Conservation (phyloP, 208 protist species). For the Leishmania major region DNA sequence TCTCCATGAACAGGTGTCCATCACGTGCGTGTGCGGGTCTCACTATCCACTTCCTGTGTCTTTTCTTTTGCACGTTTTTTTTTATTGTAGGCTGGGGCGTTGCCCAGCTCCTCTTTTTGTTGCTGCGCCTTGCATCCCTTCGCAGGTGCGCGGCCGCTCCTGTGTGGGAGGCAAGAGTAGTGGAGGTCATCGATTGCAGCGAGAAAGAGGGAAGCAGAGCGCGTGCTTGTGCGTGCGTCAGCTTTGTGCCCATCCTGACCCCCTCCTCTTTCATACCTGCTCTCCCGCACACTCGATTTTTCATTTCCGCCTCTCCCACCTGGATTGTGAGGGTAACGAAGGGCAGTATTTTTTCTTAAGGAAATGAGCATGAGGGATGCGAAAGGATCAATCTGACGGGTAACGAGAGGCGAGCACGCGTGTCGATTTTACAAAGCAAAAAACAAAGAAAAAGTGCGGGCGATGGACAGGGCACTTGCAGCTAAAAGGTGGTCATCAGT, state of each 20-base stretch:
- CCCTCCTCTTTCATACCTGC: background rate
- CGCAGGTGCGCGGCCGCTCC: background rate
- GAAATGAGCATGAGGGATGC: background rate
- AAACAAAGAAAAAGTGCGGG: background rate
- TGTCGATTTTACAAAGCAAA: background rate
- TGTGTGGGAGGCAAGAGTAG: background rate
- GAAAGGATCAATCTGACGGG: background rate
- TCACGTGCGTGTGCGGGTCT: background rate
- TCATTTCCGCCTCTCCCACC: background rate
- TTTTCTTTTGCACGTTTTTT: background rate
- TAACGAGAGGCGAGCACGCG: background rate
- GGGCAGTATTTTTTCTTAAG: background rate
- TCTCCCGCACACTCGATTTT: background rate
- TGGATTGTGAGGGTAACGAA: background rate
- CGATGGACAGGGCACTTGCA: background rate
- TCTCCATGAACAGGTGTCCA: background rate
- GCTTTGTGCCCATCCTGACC: background rate
- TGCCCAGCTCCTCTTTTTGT: background rate
- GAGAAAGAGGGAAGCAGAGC: background rate
- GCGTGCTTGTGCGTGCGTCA: background rate
- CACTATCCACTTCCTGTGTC: background rate
- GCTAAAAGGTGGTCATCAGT: background rate
- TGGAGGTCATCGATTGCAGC: background rate
- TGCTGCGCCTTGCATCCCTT: background rate
- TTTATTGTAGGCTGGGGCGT: background rate